These are phyloP conservation scores for Blastobotrys petasosporus DNA, from an alignment of 1,139 yeast species.

Conservation along the genomic window DNA sequence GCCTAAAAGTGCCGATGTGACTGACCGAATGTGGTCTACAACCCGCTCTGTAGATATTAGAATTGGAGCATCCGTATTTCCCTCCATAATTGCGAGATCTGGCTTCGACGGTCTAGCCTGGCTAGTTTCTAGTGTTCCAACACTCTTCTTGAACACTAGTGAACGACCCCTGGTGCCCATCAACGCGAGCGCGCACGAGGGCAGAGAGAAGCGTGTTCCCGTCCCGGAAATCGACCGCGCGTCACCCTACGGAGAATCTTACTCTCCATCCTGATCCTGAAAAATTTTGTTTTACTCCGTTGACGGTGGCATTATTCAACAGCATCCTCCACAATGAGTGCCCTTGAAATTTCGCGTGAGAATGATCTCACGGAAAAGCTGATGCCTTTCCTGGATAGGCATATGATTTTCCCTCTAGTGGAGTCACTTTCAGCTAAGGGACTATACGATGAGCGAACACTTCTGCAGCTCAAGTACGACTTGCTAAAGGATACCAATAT, in stretches of 20 bases:
- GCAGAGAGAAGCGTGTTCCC: too few relatives aligned
- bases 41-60: conserved; percentile 9
- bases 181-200: too few relatives aligned
- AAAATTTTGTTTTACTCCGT: too few relatives aligned
- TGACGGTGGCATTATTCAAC: too few relatives aligned
- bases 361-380: conserved; percentile 50
- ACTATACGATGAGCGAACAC: conserved; percentile 40
- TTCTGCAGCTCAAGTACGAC: conserved; percentile 45
- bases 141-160: too few relatives aligned
- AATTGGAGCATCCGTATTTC: not conserved
- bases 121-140: too few relatives aligned
- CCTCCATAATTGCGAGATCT: too few relatives aligned
- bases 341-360: conserved; percentile 21
- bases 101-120: too few relatives aligned
- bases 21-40: conserved; percentile 16
- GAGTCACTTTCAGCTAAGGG: conserved; percentile 43
- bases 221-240: too few relatives aligned
- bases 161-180: not conserved
- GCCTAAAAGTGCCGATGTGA: conserved; percentile 20
- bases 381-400: conserved; percentile 53
- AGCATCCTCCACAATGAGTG: conserved; percentile 2
- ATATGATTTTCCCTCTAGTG: conserved; percentile 47
- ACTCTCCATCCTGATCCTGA: too few relatives aligned
- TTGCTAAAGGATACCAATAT: conserved; percentile 51
- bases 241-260: too few relatives aligned